These are phyloP conservation scores for Aspergillus bertholletiae DNA, from an alignment of 495 filamentous ascomycete genomes.

Conservation along the genomic window DNA sequence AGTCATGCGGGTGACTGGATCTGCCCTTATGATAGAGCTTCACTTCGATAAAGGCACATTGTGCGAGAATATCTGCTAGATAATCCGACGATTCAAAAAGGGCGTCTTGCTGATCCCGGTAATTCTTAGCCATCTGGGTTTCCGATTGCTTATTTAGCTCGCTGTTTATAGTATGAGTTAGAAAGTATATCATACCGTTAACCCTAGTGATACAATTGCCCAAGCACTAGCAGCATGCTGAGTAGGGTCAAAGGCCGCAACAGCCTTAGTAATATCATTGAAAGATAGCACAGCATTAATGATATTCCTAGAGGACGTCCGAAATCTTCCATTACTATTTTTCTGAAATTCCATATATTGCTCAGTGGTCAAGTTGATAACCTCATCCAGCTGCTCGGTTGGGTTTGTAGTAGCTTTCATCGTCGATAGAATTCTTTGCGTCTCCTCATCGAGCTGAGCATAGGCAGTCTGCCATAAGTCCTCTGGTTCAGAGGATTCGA, in stretches of 20 bases:
- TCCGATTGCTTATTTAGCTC: background rate
- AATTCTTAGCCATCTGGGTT: slow-evolving; percentile 3
- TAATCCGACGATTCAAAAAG: slow-evolving; percentile 6
- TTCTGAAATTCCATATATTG: slow-evolving; percentile 5
- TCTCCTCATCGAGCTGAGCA: background rate
- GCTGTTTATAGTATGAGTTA: too few species aligned
- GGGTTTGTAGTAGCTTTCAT: background rate
- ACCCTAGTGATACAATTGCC: slow-evolving; percentile 8
- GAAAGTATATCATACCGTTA: slow-evolving; percentile 1
- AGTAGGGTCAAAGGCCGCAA: slow-evolving; percentile 13
- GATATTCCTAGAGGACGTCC: slow-evolving; percentile 7
- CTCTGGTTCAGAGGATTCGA: background rate
- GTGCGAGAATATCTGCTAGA: slow-evolving; percentile 1
- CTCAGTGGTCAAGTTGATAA: background rate
- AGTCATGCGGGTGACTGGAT: background rate
- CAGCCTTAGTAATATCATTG: slow-evolving; percentile 7
- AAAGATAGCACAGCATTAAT: slow-evolving; percentile 13
- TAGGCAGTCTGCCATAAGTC: slow-evolving; percentile 2
- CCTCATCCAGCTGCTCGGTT: background rate
- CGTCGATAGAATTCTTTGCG: background rate
- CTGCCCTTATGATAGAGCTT: background rate
- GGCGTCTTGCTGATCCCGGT: slow-evolving; percentile 6
- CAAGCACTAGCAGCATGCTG: slow-evolving; percentile 14
- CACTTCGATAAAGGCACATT: slow-evolving; percentile 1
- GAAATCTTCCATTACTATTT: background rate